Evolutionary conservation across 2,329 filamentous ascomycete species (phyloP).

Genomic region (Hymenoscyphus repandus): DNA sequence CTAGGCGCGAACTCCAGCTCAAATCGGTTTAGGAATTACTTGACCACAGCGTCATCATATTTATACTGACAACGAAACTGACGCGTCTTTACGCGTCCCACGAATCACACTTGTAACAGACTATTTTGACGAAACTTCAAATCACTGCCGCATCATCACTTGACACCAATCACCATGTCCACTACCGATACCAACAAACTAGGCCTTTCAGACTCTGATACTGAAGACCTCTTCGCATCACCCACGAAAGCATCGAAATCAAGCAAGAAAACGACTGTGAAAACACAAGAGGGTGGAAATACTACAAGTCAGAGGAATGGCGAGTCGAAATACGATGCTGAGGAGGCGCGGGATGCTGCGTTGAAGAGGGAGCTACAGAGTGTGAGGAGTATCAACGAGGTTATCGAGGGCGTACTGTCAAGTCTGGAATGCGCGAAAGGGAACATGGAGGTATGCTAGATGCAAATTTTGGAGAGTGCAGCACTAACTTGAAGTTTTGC

Average conservation of each 20-base stretch:
- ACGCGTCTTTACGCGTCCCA: conserved; percentile 20
- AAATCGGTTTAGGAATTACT: too few species aligned
- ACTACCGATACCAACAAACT: conserved; percentile 46
- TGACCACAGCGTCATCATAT: background rate
- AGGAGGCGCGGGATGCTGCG: conserved; percentile 66
- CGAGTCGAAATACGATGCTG: conserved; percentile 53
- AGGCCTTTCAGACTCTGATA: conserved; percentile 48
- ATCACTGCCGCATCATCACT: too few species aligned
- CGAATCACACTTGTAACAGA: background rate
- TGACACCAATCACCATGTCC: conserved; percentile 21
- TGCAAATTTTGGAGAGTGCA: background rate
- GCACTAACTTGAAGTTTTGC: conserved; percentile 14
- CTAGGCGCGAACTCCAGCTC: too few species aligned
- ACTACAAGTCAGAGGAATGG: conserved; percentile 23
- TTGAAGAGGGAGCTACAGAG: conserved; percentile 76
- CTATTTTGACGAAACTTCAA: too few species aligned
- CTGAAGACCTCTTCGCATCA: conserved; percentile 54
- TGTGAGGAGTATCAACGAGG: conserved; percentile 79
- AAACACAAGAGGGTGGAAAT: conserved; percentile 24
- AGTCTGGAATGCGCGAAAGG: conserved; percentile 66
- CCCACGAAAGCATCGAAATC: conserved; percentile 38
- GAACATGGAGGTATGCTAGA: conserved; percentile 65
- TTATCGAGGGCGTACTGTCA: conserved; percentile 72
- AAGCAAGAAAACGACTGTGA: conserved; percentile 14
- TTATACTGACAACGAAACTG: background rate